phyloP scores from a whole-genome alignment of 441 rosid species.

The Brassica balearica region DNA sequence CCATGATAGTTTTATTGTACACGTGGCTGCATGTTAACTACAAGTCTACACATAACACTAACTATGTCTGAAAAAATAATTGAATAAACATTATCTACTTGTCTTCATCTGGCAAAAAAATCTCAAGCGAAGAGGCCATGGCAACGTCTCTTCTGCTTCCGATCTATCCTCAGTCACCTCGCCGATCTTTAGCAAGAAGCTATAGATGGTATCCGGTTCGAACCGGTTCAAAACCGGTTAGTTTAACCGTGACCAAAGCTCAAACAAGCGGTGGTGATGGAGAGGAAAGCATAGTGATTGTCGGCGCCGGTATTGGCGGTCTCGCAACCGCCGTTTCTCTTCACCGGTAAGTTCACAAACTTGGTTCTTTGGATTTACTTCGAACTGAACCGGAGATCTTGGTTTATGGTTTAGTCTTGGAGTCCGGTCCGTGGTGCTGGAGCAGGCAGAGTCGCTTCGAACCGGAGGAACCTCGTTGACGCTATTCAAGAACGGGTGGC shows the following conservation, averaged over 20 bases:
- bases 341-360: constrained; percentile 52
- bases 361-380: not conserved
- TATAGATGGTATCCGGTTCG: constrained; percentile 40
- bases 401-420: constrained; percentile 61
- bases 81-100: constrained; percentile 14
- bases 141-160: constrained; percentile 46
- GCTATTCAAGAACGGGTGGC: constrained; percentile 95
- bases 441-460: constrained; percentile 89
- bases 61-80: constrained; percentile 20
- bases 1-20: not conserved
- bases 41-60: not conserved
- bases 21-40: not conserved
- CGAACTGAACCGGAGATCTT: constrained; percentile 14
- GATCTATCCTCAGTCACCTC: constrained; percentile 38
- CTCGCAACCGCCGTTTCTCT: constrained; percentile 92
- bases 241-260: constrained; percentile 39
- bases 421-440: constrained; percentile 77
- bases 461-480: constrained; percentile 93
- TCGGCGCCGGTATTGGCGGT: constrained; percentile 92
- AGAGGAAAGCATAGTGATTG: constrained; percentile 69
- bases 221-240: constrained; percentile 36
- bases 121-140: constrained; percentile 31
- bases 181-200: constrained; percentile 27
- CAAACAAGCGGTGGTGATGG: constrained; percentile 39
- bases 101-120: not conserved